phyloP scores from a whole-genome alignment of 2,329 filamentous ascomycete species.

The Diaporthe humulicola region DNA sequence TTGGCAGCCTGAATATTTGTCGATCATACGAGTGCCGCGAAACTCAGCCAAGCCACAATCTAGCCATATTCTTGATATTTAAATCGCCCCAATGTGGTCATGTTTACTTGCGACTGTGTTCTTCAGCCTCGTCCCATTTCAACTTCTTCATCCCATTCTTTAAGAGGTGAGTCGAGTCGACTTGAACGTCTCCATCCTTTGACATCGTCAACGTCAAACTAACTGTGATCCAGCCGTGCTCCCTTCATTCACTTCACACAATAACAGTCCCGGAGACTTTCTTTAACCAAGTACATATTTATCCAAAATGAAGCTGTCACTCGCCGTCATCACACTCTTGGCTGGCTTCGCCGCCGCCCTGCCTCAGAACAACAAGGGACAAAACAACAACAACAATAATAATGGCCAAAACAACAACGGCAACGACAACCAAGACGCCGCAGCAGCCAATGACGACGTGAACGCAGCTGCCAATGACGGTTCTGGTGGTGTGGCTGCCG shows the following conservation, averaged over 20 bases:
- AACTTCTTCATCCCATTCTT: slow-evolving; percentile 21
- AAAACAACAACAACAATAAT: slow-evolving; percentile 20
- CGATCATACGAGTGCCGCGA: slow-evolving; percentile 33
- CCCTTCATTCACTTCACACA: slow-evolving; percentile 27
- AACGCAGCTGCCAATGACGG: slow-evolving; percentile 34
- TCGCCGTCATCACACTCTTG: slow-evolving; percentile 31
- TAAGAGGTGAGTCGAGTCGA: slow-evolving; percentile 31
- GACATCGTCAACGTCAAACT: not conserved
- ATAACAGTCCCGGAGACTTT: slow-evolving; percentile 26
- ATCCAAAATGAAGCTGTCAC: slow-evolving; percentile 36
- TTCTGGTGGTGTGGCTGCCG: slow-evolving; percentile 18
- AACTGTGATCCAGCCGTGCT: slow-evolving; percentile 28
- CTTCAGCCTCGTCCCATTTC: not conserved
- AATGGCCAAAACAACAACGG: not conserved
- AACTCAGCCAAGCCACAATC: slow-evolving; percentile 15
- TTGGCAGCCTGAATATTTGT: slow-evolving; percentile 24
- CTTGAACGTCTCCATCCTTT: no score
- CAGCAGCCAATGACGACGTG: not conserved
- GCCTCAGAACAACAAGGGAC: slow-evolving; percentile 24
- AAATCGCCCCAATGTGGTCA: not conserved
- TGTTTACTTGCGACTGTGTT: not conserved
- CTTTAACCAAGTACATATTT: not conserved
- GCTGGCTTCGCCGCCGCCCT: slow-evolving; percentile 34
- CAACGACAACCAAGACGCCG: not conserved
- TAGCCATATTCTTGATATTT: slow-evolving; percentile 7